Evolutionary conservation across 2,329 filamentous ascomycete genomes (phyloP).

Genomic region (Colletotrichum tropicale): DNA sequence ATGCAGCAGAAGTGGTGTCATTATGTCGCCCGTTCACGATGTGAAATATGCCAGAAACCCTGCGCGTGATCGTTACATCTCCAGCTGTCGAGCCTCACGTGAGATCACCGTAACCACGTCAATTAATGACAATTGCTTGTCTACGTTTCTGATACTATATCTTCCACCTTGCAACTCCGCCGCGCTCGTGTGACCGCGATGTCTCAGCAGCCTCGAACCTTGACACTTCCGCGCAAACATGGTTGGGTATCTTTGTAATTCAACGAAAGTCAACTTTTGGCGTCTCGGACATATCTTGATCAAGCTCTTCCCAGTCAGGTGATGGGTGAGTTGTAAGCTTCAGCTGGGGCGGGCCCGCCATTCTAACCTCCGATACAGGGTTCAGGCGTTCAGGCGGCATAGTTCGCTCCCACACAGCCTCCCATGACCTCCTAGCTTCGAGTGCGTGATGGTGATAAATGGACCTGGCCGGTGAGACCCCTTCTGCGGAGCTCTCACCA

Average conservation of each 20-base stretch:
- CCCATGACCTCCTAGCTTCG: constrained; percentile 1
- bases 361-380: background rate
- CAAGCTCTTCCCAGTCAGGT: background rate
- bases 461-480: background rate
- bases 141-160: background rate
- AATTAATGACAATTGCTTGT: background rate
- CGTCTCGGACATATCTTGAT: background rate
- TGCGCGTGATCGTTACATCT: no score
- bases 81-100: background rate
- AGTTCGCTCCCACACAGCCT: background rate
- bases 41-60: no score
- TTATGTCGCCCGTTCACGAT: no score
- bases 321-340: background rate
- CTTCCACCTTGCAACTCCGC: background rate
- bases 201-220: background rate
- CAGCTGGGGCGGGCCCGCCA: background rate
- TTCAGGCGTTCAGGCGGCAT: background rate
- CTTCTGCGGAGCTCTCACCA: background rate
- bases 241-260: background rate
- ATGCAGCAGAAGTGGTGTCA: no score
- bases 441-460: background rate
- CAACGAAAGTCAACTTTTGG: background rate
- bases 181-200: background rate
- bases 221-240: background rate
- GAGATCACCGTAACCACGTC: background rate